Conservation (phyloP, 176 grass and related monocot species). For the Cenchrus purpureus region DNA sequence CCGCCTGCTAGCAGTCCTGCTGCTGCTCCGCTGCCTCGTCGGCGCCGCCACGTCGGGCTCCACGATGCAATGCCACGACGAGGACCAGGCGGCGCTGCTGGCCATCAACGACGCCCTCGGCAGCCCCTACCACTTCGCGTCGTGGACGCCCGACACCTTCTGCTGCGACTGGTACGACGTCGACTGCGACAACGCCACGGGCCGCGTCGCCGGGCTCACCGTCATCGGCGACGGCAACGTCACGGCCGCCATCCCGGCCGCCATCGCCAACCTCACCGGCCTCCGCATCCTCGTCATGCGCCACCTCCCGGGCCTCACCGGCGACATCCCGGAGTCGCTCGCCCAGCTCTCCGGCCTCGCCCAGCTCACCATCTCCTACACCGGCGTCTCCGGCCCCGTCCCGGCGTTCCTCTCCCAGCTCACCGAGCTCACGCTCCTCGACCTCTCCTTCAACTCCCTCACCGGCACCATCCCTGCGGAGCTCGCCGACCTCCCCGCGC, state of each 20-base stretch:
- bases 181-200: conserved; percentile 48
- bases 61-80: conserved; percentile 43
- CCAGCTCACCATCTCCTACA: conserved; percentile 60
- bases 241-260: conserved; percentile 56
- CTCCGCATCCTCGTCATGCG: conserved; percentile 45
- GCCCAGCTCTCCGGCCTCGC: conserved; percentile 42
- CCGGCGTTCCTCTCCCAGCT: conserved; percentile 51
- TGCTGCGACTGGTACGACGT: conserved; percentile 73
- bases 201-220: conserved; percentile 50
- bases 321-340: conserved; percentile 50
- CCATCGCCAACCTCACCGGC: conserved; percentile 48
- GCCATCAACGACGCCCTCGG: conserved; percentile 52
- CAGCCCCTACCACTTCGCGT: conserved; percentile 54
- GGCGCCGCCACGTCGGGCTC: not conserved
- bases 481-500: conserved; percentile 22
- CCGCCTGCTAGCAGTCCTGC: not conserved
- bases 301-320: conserved; percentile 55
- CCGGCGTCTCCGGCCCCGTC: conserved; percentile 53
- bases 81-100: conserved; percentile 54
- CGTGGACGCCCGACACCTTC: conserved; percentile 43
- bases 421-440: conserved; percentile 39
- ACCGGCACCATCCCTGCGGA: conserved; percentile 54
- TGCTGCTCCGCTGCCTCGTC: not conserved
- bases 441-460: conserved; percentile 69
- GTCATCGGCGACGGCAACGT: conserved; percentile 55